Base-by-base conservation (phyloP, 2,329 filamentous ascomycete genomes). In the Diaporthe velutina region DNA sequence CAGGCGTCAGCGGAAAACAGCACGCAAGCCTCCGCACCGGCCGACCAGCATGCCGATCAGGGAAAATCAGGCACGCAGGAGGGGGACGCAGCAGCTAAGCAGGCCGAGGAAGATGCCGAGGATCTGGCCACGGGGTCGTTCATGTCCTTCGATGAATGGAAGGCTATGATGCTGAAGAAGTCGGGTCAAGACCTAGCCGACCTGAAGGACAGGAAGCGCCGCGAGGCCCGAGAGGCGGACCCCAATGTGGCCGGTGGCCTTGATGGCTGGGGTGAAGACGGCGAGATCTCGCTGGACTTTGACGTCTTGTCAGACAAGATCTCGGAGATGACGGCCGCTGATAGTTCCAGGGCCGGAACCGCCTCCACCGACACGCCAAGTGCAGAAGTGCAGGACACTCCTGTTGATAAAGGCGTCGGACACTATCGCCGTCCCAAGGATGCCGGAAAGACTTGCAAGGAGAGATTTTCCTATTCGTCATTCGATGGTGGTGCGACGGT, bases 91-190 rank as follows among this genome's bases (percentile, higher is more conserved):
- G 77, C 78, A 48, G 48, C 71, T 22, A 73, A 78, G 22, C 76
- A 76, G 72, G 81, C 86, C 22, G 92, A 94, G 74, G 87, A 88
- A 8, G 93, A 94, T 64, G 86, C 93, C 15, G 93, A 95, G 80
- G 94, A 94, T 78, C 90, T 93, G 60, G 84, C 84, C 61, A 84
- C 85, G 2, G 83, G 83, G 64, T 93, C 95, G 9, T 98, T 98
- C 82, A 91, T 98, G 79, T 98, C 97, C 0, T 99, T 99, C 79
- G 97, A 98, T 82, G 96, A 98, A 80, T 99, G 97, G 97, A 98
- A 98, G 85, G 95, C 93, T 80, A 94, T 96, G 87, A 98, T 98
- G 85, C 86, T 98, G 25, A 94, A 93, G 70, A 94, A 95, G 81
- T 93, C 91, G 4, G 96, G 95, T 17, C 96, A 98, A 80, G 89